Evolutionary conservation across 805 yeast species (phyloP), one percentile per base, ranked within the genome.

Genomic region (Debaryomyces maramus): DNA sequence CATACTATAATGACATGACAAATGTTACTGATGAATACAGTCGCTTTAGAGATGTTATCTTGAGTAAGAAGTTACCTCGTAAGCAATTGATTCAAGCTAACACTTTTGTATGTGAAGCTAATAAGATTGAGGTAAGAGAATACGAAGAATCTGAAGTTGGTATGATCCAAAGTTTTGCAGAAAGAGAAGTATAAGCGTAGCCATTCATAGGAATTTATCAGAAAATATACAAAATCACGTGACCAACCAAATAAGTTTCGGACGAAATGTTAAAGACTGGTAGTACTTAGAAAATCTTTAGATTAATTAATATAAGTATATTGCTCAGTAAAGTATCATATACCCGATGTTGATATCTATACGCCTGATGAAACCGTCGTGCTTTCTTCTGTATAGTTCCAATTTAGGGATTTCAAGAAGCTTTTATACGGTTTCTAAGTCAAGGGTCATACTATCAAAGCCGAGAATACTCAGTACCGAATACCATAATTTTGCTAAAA

Each of bases 31-130:
- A 67, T 10, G 86, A 84, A 13, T 65, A 83, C 39, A 78, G 86
- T 18, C 63, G 72, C 46, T 84, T 74, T 57, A 77, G 96, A 65
- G 83, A 80, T 39, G 68, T 75, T 26, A 88, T 88, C 10, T 65
- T 88, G 44, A 65, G 68, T 32, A 83, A 85, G 58, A 85, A 87
- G 63, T 71, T 83, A 51, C 95, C 97, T 46, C 78, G 97, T 61
- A 83, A 81, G 61, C 95, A 87, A 59, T 77, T 83, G 50, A 80
- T 88, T 41, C 97, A 88, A 63, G 87, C 89, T 19, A 88, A 88
- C 63, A 84, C 95, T 6, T 50, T 65, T 18, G 46, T 78, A 32
- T 49, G 57, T 10, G 67, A 55, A 7, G 73, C 61, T 4, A 71
- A 62, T 6, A 60, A 57, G 5, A 80, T 83, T 22, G 72, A 63